Conservation (phyloP, 2,329 filamentous ascomycete genomes). For the Ophiostoma perfectum region DNA sequence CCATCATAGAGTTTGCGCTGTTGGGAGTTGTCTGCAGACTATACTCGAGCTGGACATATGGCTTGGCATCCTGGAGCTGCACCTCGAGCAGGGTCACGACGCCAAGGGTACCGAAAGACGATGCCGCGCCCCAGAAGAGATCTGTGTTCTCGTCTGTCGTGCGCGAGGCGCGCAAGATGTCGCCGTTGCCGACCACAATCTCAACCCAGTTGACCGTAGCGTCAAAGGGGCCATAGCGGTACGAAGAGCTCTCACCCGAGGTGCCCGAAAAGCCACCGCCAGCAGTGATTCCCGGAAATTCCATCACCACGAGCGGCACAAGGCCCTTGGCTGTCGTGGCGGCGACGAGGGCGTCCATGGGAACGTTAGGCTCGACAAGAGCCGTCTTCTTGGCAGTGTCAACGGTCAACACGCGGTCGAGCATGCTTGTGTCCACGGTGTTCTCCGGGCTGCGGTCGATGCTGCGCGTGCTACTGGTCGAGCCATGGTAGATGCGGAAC, state of each 20-base stretch:
- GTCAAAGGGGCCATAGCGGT: conserved; percentile 62
- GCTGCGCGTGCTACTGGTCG: conserved; percentile 68
- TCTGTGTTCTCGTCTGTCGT: conserved; percentile 41
- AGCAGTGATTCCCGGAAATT: conserved; percentile 64
- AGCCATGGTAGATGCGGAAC: conserved; percentile 70
- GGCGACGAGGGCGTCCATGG: conserved; percentile 59
- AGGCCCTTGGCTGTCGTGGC: conserved; percentile 51
- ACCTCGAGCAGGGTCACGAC: conserved; percentile 57
- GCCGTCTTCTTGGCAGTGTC: conserved; percentile 50
- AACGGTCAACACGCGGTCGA: conserved; percentile 60
- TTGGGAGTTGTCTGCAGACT: conserved; percentile 39
- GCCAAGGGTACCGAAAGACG: conserved; percentile 56
- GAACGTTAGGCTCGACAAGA: conserved; percentile 62
- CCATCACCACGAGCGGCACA: conserved; percentile 62
- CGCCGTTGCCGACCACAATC: conserved; percentile 56
- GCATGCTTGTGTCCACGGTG: conserved; percentile 60
- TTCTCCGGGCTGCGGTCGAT: conserved; percentile 45
- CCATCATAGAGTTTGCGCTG: conserved; percentile 41
- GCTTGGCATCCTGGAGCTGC: conserved; percentile 47
- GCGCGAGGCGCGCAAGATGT: conserved; percentile 44
- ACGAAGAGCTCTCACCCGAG: conserved; percentile 61
- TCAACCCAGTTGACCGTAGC: conserved; percentile 57
- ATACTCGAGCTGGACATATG: conserved; percentile 54
- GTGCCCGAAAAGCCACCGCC: conserved; percentile 64
- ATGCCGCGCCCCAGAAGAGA: conserved; percentile 54